Base-by-base conservation (phyloP, 2,329 filamentous ascomycete genomes). In the Diplodia corticola region DNA sequence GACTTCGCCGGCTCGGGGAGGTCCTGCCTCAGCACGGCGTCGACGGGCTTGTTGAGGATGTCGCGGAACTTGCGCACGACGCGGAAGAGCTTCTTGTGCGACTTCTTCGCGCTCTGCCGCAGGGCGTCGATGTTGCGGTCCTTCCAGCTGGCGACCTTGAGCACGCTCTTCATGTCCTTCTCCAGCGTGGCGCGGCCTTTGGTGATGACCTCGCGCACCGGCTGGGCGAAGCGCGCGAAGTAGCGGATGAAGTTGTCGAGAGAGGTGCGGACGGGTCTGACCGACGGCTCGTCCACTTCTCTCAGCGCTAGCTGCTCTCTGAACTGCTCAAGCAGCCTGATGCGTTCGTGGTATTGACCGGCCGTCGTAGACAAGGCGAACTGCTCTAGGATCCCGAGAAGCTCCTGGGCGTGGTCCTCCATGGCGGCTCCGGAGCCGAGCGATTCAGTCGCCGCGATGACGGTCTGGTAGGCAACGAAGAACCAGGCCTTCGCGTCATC, bases 131-230 rank as follows among this genome's bases (percentile, higher is more conserved):
- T 96, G 73, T 98, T 99, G 24, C 92, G 97, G 71, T 99, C 95
- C 76, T 96, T 97, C 96, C 96, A 99, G 77, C 93, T 97, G 7
- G 93, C 93, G 71, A 99, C 82, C 63, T 96, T 87, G 17, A 99
- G 85, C n/a, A 97, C 89, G 71, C 98, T 91, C 75, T 91, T 94
- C 85, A 98, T 92, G 66, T 92, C 88, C 78, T 93, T 97, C 76
- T 98, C 94, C n/a, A 98, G 84, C 0, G 85, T 83, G 6, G 83
- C 81, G 65, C 92, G 87, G n/a, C 89, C 91, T 51, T 86, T 86
- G 22, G 80, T 80, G 40, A 97, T 84, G 1, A 83, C 80, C 68
- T 92, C 89, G 13, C 84, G 79, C 7, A 93, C 86, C 5, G 85
- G 80, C 66, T 83, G 82, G 73, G 90, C 86, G 72, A 91, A 96